Evolutionary conservation across 2,329 filamentous ascomycete species (phyloP).

Genomic region (Colletotrichum paranaense): DNA sequence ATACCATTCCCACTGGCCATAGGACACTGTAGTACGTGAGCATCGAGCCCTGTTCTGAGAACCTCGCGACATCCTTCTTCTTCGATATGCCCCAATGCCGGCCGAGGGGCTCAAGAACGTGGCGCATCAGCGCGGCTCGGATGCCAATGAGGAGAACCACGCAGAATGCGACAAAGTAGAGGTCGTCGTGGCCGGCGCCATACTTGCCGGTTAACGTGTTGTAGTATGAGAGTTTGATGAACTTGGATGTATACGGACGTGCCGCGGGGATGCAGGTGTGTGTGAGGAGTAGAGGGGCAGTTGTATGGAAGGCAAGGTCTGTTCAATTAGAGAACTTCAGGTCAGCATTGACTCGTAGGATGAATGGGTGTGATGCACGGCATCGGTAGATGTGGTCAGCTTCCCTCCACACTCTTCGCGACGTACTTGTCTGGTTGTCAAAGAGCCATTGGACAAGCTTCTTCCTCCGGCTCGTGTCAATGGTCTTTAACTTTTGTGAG

Average conservation of each 20-base stretch:
- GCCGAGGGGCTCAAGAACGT: background rate
- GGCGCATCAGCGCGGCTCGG: conserved; percentile 1
- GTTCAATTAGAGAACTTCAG: background rate
- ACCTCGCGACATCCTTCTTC: background rate
- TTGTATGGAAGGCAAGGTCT: background rate
- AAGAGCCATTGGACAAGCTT: conserved; percentile 1
- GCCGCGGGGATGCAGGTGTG: background rate
- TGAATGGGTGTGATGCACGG: background rate
- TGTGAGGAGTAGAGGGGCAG: background rate
- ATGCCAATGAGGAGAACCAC: background rate
- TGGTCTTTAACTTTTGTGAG: background rate
- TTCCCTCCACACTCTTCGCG: background rate
- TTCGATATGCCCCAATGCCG: background rate
- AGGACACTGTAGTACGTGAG: conserved; percentile 3
- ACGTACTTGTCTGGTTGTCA: background rate
- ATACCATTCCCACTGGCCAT: conserved; percentile 1
- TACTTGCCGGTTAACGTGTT: background rate
- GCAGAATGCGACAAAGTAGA: conserved; percentile 1
- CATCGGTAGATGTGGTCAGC: background rate
- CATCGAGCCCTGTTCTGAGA: conserved; percentile 7
- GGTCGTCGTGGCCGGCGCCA: conserved; percentile 10
- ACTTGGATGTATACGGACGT: background rate
- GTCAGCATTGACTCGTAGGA: background rate
- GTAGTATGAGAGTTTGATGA: background rate
- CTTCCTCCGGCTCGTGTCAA: background rate